Conservation (phyloP, 2,329 filamentous ascomycete species). For the Furcasterigmium furcatum region DNA sequence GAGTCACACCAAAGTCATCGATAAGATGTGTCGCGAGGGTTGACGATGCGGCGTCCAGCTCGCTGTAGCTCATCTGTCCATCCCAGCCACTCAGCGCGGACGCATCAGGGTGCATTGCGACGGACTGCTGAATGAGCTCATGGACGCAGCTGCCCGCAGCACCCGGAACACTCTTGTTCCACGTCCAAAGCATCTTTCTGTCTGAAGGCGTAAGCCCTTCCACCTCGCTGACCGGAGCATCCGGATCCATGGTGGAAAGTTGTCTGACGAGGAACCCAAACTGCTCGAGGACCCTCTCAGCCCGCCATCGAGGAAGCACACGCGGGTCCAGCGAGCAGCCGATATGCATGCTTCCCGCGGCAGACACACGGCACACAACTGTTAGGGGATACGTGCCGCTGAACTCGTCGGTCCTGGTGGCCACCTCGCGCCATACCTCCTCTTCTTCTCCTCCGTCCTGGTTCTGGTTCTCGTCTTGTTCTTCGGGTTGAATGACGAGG, state of each 20-base stretch:
- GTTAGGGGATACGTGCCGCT: background rate
- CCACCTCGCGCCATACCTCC: background rate
- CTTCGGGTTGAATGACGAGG: constrained; percentile 22
- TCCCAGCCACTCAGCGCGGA: no score
- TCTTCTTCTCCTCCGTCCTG: background rate
- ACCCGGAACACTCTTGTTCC: background rate
- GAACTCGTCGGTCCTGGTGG: background rate
- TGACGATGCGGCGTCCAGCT: constrained; percentile 1
- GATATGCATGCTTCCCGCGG: background rate
- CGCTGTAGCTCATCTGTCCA: background rate
- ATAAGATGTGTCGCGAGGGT: background rate
- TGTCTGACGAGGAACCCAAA: no score
- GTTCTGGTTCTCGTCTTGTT: constrained; percentile 1
- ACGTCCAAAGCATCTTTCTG: background rate
- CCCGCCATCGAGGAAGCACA: no score
- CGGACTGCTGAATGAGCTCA: background rate
- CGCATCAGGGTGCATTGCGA: background rate
- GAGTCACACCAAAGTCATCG: background rate
- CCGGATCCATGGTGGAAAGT: background rate
- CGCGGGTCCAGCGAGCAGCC: no score
- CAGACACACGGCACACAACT: background rate
- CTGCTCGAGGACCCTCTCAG: no score
- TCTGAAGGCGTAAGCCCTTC: background rate
- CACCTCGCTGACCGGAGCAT: background rate
- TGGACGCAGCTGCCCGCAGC: background rate